Base-by-base conservation (phyloP, 495 filamentous ascomycete genomes). In the Chaetomium cochliodes region DNA sequence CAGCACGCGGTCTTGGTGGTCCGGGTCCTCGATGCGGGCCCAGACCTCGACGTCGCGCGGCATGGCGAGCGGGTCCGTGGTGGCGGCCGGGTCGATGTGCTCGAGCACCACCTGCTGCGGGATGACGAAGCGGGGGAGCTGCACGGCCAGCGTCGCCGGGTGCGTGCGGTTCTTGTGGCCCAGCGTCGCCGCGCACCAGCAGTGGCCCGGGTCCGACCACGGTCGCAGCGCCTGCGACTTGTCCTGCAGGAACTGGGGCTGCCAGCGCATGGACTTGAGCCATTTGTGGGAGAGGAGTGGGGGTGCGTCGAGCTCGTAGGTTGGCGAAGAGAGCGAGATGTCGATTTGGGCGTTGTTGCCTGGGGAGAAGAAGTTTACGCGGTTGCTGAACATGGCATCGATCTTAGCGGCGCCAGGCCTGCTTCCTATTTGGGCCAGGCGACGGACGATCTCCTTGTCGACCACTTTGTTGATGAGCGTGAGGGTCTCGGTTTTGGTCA, bases 131-230 rank as follows among this genome's bases (percentile, higher is more conserved):
- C 74, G 70, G 37, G 76, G 71, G 25, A 84, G 74, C 39, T 76
- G 58, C 56, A 90, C 79, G 22, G 72, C 73, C 15, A 91, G 64
- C 65, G 78, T 72, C 28, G 80, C 74, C 54, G 64, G 69, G 37
- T 12, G 18, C 47, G 49, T 72, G 53, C 56, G 73, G 71, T 18
- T 68, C 53, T 15, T 66, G 58, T 23, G 41, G 46, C 18, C 62
- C 54, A 52, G 67, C 46, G 72, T 74, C 23, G 77, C 83, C 44
- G 80, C 79, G 74, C 88, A 89, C 85, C 85, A 91, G 73, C 87
- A 90, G 49, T 90, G 84, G 37, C 85, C 86, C 22, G 84, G 79
- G 37, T 90, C 85, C 3, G 78, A 73, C 84, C 88, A 90, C 33
- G 70, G 71, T 3, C 72, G 68, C 16, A 90, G 74, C 0, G 87